Evolutionary conservation across 225 moss, liverwort and hornwort species (phyloP).

Genomic region (Climacium dendroides): DNA sequence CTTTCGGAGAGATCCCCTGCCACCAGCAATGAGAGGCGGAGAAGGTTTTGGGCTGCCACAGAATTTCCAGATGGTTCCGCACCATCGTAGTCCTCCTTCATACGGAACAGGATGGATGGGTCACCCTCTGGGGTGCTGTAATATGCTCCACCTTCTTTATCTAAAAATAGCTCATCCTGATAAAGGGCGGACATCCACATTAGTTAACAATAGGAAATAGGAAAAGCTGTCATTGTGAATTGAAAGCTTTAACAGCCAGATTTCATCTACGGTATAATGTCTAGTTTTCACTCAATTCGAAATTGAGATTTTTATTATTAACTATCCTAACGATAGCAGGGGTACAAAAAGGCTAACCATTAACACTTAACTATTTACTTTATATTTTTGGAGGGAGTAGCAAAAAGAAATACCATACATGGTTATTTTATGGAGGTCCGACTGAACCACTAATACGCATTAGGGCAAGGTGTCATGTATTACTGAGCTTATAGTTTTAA

Average conservation of each 20-base stretch:
- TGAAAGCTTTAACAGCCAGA: neutral
- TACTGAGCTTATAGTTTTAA: neutral
- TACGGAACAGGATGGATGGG: conserved; percentile 73
- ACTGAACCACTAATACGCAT: neutral
- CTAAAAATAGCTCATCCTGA: conserved; percentile 89
- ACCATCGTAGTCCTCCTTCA: conserved; percentile 98
- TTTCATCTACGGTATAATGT: neutral
- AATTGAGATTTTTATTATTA: neutral
- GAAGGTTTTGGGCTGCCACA: conserved; percentile 76
- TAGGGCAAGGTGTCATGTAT: neutral
- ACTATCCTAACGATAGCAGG: neutral
- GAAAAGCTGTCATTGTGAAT: neutral
- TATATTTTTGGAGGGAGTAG: neutral
- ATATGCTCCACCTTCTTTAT: conserved; percentile 80
- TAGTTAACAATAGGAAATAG: neutral
- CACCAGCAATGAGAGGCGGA: conserved; percentile 52
- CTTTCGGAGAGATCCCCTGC: conserved; percentile 46
- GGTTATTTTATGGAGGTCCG: neutral
- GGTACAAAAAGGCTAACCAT: neutral
- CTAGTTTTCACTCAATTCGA: neutral
- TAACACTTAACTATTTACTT: too few relatives aligned
- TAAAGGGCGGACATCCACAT: neutral
- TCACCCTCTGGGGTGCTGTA: conserved; percentile 81
- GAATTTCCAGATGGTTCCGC: conserved; percentile 98
- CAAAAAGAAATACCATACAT: neutral